Conservation (phyloP, 1,284 basidiomycete species). For the Trichosporon asahii region DNA sequence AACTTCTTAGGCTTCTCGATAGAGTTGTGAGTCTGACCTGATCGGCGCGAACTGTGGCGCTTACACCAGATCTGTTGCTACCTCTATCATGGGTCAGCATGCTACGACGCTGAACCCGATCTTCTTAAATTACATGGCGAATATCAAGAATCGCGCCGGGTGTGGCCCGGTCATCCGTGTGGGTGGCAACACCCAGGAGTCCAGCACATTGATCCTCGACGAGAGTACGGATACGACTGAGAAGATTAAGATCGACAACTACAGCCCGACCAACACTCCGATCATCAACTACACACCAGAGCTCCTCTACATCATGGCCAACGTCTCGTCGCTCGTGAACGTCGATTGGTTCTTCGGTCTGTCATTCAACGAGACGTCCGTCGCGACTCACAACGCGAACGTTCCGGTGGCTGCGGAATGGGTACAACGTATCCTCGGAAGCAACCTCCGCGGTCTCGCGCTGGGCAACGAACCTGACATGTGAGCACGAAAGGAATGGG, state of each 20-base stretch:
- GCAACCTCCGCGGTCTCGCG: constrained; percentile 59
- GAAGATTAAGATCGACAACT: constrained; percentile 30
- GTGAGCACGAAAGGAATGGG: constrained; percentile 37
- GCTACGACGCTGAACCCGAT: constrained; percentile 51
- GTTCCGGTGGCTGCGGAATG: constrained; percentile 59
- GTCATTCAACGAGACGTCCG: constrained; percentile 56
- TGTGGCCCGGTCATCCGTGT: constrained; percentile 64
- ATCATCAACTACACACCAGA: constrained; percentile 60
- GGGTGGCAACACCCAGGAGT: constrained; percentile 73
- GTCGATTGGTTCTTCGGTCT: constrained; percentile 62
- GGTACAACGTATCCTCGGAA: constrained; percentile 59
- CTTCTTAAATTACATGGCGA: constrained; percentile 71
- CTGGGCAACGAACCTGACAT: constrained; percentile 70
- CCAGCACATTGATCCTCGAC: constrained; percentile 56
- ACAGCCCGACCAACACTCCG: constrained; percentile 55
- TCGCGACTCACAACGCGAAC: constrained; percentile 46
- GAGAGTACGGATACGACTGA: constrained; percentile 55
- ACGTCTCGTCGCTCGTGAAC: constrained; percentile 59
- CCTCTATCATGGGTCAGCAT: constrained; percentile 60
- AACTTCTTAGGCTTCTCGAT: constrained; percentile 68
- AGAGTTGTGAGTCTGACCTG: constrained; percentile 57
- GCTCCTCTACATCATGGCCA: constrained; percentile 60
- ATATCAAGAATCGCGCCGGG: constrained; percentile 58
- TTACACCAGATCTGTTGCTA: constrained; percentile 54
- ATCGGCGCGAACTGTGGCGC: background rate